These are phyloP conservation scores for Lyophyllum atratum DNA, from an alignment of 768 basidiomycete species.

Conservation along the genomic window DNA sequence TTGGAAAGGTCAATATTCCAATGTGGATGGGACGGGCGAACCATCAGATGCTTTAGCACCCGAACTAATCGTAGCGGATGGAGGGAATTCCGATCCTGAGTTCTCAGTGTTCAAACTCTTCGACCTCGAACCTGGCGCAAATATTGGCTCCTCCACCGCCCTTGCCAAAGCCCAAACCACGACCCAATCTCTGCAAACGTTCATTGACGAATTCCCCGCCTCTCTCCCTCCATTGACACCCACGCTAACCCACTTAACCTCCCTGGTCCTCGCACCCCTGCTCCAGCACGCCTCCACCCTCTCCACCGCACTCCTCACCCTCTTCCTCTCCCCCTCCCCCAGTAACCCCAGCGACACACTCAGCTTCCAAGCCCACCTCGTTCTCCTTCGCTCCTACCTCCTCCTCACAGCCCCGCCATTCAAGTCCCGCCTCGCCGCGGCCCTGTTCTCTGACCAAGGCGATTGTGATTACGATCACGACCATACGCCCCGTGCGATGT, in stretches of 20 bases:
- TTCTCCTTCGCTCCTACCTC: constrained; percentile 73
- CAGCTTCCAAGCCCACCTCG: constrained; percentile 66
- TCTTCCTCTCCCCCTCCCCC: constrained; percentile 59
- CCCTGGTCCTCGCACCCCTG: constrained; percentile 63
- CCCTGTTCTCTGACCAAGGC: constrained; percentile 78
- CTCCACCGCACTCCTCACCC: constrained; percentile 63
- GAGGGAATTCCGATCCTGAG: constrained; percentile 33
- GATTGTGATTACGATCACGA: constrained; percentile 39
- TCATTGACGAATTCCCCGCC: constrained; percentile 61
- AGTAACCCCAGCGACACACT: constrained; percentile 44
- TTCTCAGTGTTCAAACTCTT: constrained; percentile 56
- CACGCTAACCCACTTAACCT: constrained; percentile 59
- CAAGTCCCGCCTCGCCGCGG: constrained; percentile 63
- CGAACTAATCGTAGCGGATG: neutral
- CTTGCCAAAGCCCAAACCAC: constrained; percentile 4
- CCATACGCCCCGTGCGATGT: constrained; percentile 32
- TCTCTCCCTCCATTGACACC: constrained; percentile 65
- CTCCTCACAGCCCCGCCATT: constrained; percentile 74
- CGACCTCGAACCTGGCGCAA: constrained; percentile 65
- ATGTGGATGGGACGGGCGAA: no score
- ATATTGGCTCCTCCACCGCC: constrained; percentile 22
- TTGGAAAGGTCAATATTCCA: constrained; percentile 35
- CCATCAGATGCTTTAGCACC: no score
- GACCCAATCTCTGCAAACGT: constrained; percentile 36
- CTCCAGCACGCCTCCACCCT: constrained; percentile 62